Percentiles rank a stretch among this genome's conserved stretches.
Conservation (phyloP, 2,329 filamentous ascomycete genomes). For the Monosporascus sp. region DNA sequence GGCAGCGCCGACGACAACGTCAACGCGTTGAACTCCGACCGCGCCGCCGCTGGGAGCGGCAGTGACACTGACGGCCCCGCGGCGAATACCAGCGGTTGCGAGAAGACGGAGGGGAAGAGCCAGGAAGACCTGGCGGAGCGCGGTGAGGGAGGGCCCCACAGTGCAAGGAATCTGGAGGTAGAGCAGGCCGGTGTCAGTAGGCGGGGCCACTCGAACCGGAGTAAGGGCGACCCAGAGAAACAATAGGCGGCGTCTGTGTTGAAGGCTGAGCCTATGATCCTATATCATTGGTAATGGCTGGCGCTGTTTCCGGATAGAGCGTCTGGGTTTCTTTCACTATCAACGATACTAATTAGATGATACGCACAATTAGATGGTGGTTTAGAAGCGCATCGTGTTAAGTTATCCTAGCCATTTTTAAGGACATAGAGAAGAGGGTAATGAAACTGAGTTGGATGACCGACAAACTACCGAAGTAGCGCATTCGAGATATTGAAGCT, state of each 20-base stretch:
- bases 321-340: no score
- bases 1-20: slow-evolving; percentile 19
- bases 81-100: slow-evolving; percentile 2
- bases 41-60: slow-evolving; percentile 2
- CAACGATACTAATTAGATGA: no score
- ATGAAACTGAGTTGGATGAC: no score
- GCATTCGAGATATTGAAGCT: no score
- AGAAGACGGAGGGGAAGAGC: slow-evolving; percentile 14
- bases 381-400: no score
- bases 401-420: no score
- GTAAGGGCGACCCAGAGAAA: slow-evolving; percentile 1
- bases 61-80: not conserved
- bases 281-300: no score
- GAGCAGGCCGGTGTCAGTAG: slow-evolving; percentile 15
- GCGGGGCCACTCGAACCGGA: slow-evolving; percentile 11
- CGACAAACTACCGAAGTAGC: no score
- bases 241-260: not conserved
- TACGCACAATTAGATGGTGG: no score
- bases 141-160: slow-evolving; percentile 20
- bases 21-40: slow-evolving; percentile 3
- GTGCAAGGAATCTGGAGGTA: slow-evolving; percentile 21
- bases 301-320: no score
- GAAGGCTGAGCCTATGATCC: no score
- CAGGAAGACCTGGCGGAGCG: slow-evolving; percentile 32
- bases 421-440: no score